phyloP scores from a whole-genome alignment of 345 rosid species.

The Odontarrhena argentea region DNA sequence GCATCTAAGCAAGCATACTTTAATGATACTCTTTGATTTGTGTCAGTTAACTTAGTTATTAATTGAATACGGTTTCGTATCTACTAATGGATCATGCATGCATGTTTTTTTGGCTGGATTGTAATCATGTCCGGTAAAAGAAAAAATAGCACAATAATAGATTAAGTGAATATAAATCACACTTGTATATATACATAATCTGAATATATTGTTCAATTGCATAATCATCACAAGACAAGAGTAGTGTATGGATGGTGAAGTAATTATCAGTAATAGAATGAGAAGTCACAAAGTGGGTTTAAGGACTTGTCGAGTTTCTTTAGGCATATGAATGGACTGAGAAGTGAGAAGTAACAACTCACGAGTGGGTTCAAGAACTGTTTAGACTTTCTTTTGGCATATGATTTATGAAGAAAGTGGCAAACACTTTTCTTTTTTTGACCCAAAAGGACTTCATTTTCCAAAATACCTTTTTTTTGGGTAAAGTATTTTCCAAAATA shows the following conservation, averaged over 20 bases:
- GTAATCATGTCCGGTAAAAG: too few relatives aligned
- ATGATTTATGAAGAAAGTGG: conserved; percentile 16
- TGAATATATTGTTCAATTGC: too few relatives aligned
- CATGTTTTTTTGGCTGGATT: too few relatives aligned
- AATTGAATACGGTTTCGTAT: conserved; percentile 4
- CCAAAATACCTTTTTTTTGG: neutral
- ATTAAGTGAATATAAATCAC: too few relatives aligned
- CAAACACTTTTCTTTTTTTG: conserved; percentile 22
- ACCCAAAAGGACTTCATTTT: conserved; percentile 27
- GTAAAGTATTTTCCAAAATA: neutral
- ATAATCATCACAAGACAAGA: too few relatives aligned
- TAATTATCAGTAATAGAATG: neutral
- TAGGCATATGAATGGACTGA: conserved; percentile 4
- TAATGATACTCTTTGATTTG: neutral
- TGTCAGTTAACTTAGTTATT: neutral
- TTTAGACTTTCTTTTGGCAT: conserved; percentile 9
- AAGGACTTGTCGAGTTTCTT: conserved; percentile 29
- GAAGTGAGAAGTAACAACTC: conserved; percentile 18
- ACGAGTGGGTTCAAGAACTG: conserved; percentile 24
- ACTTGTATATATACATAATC: too few relatives aligned
- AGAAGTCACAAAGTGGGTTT: conserved; percentile 28
- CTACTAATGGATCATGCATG: neutral
- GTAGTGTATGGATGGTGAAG: neutral
- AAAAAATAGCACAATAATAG: too few relatives aligned
- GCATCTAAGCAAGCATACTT: conserved; percentile 36